phyloP scores from a whole-genome alignment of 495 filamentous ascomycete genomes.

The Corynascus novoguineensis region DNA sequence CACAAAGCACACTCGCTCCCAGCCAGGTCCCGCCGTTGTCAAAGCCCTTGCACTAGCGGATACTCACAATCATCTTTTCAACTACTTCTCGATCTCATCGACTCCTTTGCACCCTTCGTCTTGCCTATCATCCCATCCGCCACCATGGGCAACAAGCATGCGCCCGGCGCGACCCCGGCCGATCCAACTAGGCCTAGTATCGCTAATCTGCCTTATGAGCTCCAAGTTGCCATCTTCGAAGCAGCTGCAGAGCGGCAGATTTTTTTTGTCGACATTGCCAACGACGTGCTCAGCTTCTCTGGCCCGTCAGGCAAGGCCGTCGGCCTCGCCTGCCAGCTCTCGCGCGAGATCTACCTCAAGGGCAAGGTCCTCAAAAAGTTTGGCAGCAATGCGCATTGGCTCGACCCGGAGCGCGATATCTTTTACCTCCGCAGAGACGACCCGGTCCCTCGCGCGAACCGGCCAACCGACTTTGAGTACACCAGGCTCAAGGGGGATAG shows the following conservation, averaged over 20 bases:
- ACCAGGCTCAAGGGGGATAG: neutral
- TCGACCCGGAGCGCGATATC: conserved; percentile 14
- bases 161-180: neutral
- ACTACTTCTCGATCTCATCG: neutral
- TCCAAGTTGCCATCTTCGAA: conserved; percentile 17
- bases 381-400: conserved; percentile 7
- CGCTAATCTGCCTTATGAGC: conserved; percentile 16
- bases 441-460: neutral
- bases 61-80: neutral
- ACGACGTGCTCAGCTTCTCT: neutral
- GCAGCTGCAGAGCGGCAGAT: conserved; percentile 13
- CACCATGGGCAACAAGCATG: conserved; percentile 1
- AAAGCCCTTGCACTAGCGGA: too few relatives aligned
- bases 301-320: conserved; percentile 4
- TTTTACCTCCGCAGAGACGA: conserved; percentile 17
- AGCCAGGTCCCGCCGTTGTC: too few relatives aligned
- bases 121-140: too few relatives aligned
- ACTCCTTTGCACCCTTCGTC: neutral
- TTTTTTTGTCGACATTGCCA: conserved; percentile 12
- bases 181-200: conserved; percentile 5
- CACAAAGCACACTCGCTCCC: too few relatives aligned
- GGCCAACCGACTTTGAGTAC: neutral
- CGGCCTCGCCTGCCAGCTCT: conserved; percentile 11
- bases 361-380: neutral
- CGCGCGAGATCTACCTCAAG: conserved; percentile 12